phyloP scores from a whole-genome alignment of 345 rosid genomes.

The Gossypium raimondii region DNA sequence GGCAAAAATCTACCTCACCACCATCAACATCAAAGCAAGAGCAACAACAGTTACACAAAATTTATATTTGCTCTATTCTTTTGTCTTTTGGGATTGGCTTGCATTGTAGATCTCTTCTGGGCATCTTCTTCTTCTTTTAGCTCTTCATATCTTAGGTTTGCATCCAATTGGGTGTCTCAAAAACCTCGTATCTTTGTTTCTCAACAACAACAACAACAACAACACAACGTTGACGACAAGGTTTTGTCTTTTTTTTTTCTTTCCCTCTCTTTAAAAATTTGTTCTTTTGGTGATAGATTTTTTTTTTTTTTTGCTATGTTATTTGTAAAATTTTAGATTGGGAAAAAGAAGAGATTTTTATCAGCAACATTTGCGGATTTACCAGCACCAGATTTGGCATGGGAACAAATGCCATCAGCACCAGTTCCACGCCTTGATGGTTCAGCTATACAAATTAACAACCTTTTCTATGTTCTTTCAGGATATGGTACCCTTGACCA shows the following conservation, averaged over 20 bases:
- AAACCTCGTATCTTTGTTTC: conserved; percentile 27
- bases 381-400: conserved; percentile 61
- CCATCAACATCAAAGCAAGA: conserved; percentile 24
- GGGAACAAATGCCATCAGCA: conserved; percentile 77
- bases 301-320: neutral
- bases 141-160: conserved; percentile 26
- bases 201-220: conserved; percentile 17
- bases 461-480: conserved; percentile 64
- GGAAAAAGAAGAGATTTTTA: conserved; percentile 28
- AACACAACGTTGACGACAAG: conserved; percentile 15
- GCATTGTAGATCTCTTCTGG: conserved; percentile 31
- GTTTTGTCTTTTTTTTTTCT: conserved; percentile 13
- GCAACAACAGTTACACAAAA: conserved; percentile 29
- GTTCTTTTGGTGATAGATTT: neutral
- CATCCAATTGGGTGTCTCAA: conserved; percentile 39
- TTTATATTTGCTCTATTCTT: conserved; percentile 28
- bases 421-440: conserved; percentile 96
- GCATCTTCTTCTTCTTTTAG: conserved; percentile 37
- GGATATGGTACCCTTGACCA: conserved; percentile 65
- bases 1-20: conserved; percentile 22
- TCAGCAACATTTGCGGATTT: conserved; percentile 74
- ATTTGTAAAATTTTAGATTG: conserved; percentile 29
- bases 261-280: neutral
- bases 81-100: conserved; percentile 36
- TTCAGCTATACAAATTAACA: conserved; percentile 57